Evolutionary conservation across 352 stramenopile species (phyloP).

Genomic region (Phytophthora pistaciae): DNA sequence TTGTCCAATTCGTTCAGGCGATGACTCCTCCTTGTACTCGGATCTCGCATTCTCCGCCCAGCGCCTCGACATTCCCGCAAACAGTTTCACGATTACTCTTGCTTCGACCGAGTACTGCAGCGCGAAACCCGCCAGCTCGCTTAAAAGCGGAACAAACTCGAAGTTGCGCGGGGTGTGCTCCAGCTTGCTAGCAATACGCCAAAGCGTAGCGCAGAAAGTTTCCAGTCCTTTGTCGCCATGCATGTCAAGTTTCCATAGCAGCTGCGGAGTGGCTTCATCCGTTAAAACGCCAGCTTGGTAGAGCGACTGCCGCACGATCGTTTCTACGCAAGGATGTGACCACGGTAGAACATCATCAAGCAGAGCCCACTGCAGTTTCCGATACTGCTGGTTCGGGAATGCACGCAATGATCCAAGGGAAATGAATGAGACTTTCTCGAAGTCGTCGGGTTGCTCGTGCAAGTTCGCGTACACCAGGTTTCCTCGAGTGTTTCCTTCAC

Average conservation of each 20-base stretch:
- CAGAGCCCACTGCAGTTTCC: slow-evolving; percentile 52
- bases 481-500: slow-evolving; percentile 36
- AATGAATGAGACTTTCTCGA: slow-evolving; percentile 42
- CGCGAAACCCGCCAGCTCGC: slow-evolving; percentile 39
- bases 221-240: neutral
- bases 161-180: slow-evolving; percentile 43
- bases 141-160: slow-evolving; percentile 44
- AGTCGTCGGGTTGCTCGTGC: slow-evolving; percentile 21
- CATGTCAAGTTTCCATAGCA: slow-evolving; percentile 59
- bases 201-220: slow-evolving; percentile 34
- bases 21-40: neutral
- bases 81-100: slow-evolving; percentile 19
- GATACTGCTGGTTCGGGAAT: slow-evolving; percentile 59
- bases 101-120: slow-evolving; percentile 38
- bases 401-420: slow-evolving; percentile 50
- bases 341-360: slow-evolving; percentile 57
- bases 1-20: slow-evolving; percentile 1
- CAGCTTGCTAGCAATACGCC: slow-evolving; percentile 26
- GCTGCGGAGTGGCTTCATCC: slow-evolving; percentile 25
- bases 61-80: slow-evolving; percentile 33
- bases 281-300: slow-evolving; percentile 60
- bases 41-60: slow-evolving; percentile 38
- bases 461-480: slow-evolving; percentile 61
- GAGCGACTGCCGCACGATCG: slow-evolving; percentile 53
- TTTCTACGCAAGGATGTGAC: slow-evolving; percentile 44